Percentiles rank a stretch among this genome's conserved stretches.
phyloP scores from a whole-genome alignment of 768 basidiomycete species.

The Calocybe indica region DNA sequence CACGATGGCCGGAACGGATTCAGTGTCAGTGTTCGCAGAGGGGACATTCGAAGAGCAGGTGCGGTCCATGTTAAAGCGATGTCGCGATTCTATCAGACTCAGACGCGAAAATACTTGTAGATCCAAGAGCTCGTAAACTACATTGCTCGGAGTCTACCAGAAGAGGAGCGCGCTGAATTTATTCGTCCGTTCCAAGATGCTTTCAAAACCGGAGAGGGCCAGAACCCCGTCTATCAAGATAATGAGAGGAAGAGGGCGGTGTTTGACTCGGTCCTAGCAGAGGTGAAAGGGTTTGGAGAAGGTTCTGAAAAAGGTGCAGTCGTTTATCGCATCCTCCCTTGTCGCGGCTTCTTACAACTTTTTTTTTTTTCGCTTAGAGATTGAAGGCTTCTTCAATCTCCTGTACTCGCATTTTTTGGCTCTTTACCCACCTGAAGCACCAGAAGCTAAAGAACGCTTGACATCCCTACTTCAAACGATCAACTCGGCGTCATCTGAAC shows the following conservation, averaged over 20 bases:
- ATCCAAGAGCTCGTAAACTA: conserved; percentile 77
- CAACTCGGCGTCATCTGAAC: conserved; percentile 46
- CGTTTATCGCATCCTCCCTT: not conserved
- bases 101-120: conserved; percentile 27
- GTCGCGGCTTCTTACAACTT: not conserved
- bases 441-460: conserved; percentile 49
- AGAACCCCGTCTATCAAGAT: conserved; percentile 50
- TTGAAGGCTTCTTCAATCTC: conserved; percentile 86
- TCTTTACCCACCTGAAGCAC: conserved; percentile 47
- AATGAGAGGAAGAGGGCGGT: conserved; percentile 44
- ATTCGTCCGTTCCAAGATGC: conserved; percentile 63
- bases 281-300: conserved; percentile 67
- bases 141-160: conserved; percentile 56
- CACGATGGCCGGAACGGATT: conserved; percentile 66
- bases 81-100: not conserved
- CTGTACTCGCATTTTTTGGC: conserved; percentile 67
- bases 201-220: conserved; percentile 43
- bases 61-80: conserved; percentile 6
- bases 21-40: conserved; percentile 80
- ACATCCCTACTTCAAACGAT: conserved; percentile 47
- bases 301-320: conserved; percentile 70
- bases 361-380: conserved; percentile 37
- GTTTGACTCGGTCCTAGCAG: conserved; percentile 52
- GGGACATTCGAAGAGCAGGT: conserved; percentile 89
- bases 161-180: conserved; percentile 59